phyloP scores from a whole-genome alignment of 2,329 filamentous ascomycete species.

The Clarireedia paspali region DNA sequence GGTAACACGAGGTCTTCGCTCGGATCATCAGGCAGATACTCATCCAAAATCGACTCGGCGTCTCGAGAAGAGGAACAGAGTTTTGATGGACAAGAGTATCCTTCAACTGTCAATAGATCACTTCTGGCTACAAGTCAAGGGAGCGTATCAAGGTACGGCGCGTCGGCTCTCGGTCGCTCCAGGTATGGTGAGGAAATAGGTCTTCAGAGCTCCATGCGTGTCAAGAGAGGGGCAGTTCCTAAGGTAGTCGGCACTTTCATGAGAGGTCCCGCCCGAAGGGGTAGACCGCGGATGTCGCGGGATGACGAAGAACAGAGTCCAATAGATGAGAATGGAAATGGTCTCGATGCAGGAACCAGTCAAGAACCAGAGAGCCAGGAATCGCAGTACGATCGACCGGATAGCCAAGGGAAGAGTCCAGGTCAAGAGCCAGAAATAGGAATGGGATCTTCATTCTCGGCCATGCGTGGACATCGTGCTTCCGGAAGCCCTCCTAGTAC shows the following conservation, averaged over 20 bases:
- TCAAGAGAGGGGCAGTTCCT: conserved; percentile 58
- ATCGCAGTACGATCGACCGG: conserved; percentile 18
- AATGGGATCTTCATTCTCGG: neutral
- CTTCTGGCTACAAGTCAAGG: conserved; percentile 40
- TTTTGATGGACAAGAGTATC: conserved; percentile 23
- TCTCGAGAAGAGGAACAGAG: conserved; percentile 19
- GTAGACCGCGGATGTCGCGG: conserved; percentile 48
- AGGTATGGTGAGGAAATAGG: conserved; percentile 56
- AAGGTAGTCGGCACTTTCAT: conserved; percentile 71
- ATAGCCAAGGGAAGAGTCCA: conserved; percentile 24
- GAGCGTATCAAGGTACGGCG: conserved; percentile 44
- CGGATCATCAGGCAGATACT: conserved; percentile 24
- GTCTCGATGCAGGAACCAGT: conserved; percentile 25
- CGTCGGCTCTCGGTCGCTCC: conserved; percentile 41
- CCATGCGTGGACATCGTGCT: conserved; percentile 33
- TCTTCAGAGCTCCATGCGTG: conserved; percentile 64
- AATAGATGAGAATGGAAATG: conserved; percentile 28
- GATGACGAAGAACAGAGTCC: conserved; percentile 38
- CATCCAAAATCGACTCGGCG: conserved; percentile 20
- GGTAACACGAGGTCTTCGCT: conserved; percentile 20
- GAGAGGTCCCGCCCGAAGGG: conserved; percentile 71
- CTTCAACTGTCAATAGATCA: conserved; percentile 43
- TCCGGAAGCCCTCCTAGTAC: conserved; percentile 53
- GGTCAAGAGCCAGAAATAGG: conserved; percentile 19
- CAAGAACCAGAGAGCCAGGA: conserved; percentile 26